phyloP scores from a whole-genome alignment of 306 rosid species.

The Dalbergia cultrata region DNA sequence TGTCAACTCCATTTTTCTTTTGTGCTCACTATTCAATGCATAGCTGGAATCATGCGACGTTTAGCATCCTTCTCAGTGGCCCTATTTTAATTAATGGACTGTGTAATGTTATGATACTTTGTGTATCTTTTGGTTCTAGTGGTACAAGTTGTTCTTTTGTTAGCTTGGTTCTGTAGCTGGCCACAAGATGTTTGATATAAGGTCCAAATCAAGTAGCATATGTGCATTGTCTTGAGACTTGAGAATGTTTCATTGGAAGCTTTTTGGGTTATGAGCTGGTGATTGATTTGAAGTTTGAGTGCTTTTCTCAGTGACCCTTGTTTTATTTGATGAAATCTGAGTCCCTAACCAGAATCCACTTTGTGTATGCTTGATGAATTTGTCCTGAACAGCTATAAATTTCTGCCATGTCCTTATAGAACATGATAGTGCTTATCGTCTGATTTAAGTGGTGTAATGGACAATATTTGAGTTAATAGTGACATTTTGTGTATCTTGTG shows the following conservation, averaged over 20 bases:
- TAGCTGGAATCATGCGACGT: background rate
- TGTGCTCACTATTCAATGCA: background rate
- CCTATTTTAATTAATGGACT: background rate
- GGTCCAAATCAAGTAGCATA: background rate
- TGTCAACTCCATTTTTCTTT: background rate
- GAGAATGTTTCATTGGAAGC: constrained; percentile 7
- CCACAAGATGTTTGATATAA: constrained; percentile 36
- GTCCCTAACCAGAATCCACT: background rate
- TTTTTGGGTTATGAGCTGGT: too few species aligned
- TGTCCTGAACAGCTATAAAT: background rate
- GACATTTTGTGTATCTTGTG: too few species aligned
- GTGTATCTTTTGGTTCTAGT: constrained; percentile 8
- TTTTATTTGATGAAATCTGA: background rate
- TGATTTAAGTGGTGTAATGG: too few species aligned
- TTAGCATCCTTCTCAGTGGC: background rate
- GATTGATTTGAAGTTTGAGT: background rate
- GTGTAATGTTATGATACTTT: background rate
- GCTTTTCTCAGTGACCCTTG: background rate
- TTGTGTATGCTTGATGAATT: background rate
- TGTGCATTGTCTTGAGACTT: background rate
- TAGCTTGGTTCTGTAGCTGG: constrained; percentile 12
- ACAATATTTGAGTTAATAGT: too few species aligned
- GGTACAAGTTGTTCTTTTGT: background rate
- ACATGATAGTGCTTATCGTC: too few species aligned
- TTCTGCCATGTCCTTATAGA: background rate